Evolutionary conservation across 768 basidiomycete species (phyloP), one percentile per base, ranked within the genome.

Genomic region (Postia placenta): DNA sequence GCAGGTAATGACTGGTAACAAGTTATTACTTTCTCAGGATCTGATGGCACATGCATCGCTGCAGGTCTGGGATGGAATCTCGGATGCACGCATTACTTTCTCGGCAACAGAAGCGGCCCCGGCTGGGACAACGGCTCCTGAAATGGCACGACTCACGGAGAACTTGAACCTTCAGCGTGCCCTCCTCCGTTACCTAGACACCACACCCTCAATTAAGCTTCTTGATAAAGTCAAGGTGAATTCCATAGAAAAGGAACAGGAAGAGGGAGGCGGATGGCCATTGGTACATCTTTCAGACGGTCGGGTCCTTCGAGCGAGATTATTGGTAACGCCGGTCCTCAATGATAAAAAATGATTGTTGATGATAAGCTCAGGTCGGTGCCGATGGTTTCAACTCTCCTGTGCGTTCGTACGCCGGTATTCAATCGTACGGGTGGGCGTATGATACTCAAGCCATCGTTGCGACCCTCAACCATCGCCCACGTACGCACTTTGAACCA

Each of bases 371-470:
- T 30, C 56, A 92, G 89, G 81, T 98, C 27, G 95, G 96, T 15
- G 95, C 96, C 4, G 96, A 98, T 60, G 96, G 96, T 3, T 85
- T 83, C 64, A 94, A 92, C 60, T 97, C 94, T 0, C 93, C 94
- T 11, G 96, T 98, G 20, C 81, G 93, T 40, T 64, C 83, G 22
- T 97, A 85, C 61, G 87, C 93, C 0, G 74, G 81, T 22, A 96
- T 97, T 54, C 71, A 84, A 20, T 85, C 91, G 0, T 94, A 83
- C 60, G 95, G 95, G 2, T 96, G 94, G 87, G 75, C 83, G 0
- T 99, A 99, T 65, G 78, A 87, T 50, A 85, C 87, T 0, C 87
- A 89, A 58, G 93, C 87, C 6, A 76, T 98, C 36, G 96, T 99
- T 28, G 90, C 90, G 3, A 96, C 92, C 0, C 75, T 99, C 57